These are phyloP conservation scores for Plasmodium coatneyi DNA, from an alignment of 169 alveolate genomes.

Conservation along the genomic window DNA sequence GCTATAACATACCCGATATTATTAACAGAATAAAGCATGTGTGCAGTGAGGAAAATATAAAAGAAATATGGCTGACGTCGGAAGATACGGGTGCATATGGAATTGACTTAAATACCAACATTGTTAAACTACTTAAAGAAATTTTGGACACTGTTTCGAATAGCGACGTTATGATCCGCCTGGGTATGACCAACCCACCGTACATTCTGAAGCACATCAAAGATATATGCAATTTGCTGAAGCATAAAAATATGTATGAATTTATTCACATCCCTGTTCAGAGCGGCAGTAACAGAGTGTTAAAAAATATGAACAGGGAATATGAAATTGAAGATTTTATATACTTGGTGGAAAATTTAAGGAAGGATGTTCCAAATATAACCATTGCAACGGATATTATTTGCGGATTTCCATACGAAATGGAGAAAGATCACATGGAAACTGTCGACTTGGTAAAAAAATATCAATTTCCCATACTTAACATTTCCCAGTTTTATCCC, in stretches of 20 bases:
- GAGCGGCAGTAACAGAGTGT: conserved; percentile 95
- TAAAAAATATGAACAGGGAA: conserved; percentile 97
- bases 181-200: conserved; percentile 99
- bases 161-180: conserved; percentile 84
- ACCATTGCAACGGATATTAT: conserved; percentile 98
- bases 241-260: conserved; percentile 95
- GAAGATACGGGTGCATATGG: conserved; percentile 99
- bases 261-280: conserved; percentile 99
- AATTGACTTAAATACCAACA: conserved; percentile 95
- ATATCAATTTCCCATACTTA: conserved; percentile 95
- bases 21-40: conserved; percentile 91
- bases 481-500: conserved; percentile 98
- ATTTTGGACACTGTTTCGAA: conserved; percentile 84
- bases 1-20: conserved; percentile 93
- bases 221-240: conserved; percentile 92
- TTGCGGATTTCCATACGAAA: conserved; percentile 99
- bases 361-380: conserved; percentile 90
- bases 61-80: conserved; percentile 98
- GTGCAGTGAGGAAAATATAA: conserved; percentile 91
- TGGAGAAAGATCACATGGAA: conserved; percentile 92
- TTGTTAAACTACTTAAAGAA: conserved; percentile 91
- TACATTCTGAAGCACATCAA: conserved; percentile 95
- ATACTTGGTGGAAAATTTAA: conserved; percentile 90
- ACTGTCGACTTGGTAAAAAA: conserved; percentile 92
- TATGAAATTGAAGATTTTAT: conserved; percentile 95